phyloP scores from a whole-genome alignment of 352 stramenopile species.

The Phytophthora kernoviae region DNA sequence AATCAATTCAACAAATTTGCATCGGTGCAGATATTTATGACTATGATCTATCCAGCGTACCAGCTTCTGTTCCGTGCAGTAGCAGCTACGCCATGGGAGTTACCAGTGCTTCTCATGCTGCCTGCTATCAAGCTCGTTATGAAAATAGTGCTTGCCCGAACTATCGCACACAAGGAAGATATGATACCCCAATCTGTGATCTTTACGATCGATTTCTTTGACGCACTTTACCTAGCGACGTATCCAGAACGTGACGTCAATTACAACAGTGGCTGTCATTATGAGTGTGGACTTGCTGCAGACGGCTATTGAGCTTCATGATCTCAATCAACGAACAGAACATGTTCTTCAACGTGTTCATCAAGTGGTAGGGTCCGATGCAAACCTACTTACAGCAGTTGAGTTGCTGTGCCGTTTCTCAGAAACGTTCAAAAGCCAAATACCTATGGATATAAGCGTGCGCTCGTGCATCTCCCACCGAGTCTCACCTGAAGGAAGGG shows the following conservation, averaged over 20 bases:
- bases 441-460: no score
- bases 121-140: slow-evolving; percentile 11
- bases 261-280: slow-evolving; percentile 11
- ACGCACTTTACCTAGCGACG: slow-evolving; percentile 8
- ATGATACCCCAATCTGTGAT: background rate
- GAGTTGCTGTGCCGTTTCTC: background rate
- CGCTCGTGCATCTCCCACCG: background rate
- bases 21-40: slow-evolving; percentile 15
- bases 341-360: background rate
- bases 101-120: slow-evolving; percentile 6
- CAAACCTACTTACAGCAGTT: background rate
- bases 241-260: slow-evolving; percentile 26
- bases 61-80: slow-evolving; percentile 17
- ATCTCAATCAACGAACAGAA: background rate
- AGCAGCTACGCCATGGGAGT: background rate
- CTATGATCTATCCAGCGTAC: slow-evolving; percentile 10
- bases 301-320: background rate
- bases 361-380: background rate
- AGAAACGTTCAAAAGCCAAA: background rate
- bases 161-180: slow-evolving; percentile 3
- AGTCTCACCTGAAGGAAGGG: background rate
- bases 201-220: slow-evolving; percentile 6
- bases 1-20: slow-evolving; percentile 3
- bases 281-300: slow-evolving; percentile 7
- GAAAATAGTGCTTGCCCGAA: slow-evolving; percentile 5